Percentiles rank a stretch among this genome's conserved stretches.
Evolutionary conservation across 768 basidiomycete species (phyloP).

Genomic region (Lactarius pseudohatsudake): DNA sequence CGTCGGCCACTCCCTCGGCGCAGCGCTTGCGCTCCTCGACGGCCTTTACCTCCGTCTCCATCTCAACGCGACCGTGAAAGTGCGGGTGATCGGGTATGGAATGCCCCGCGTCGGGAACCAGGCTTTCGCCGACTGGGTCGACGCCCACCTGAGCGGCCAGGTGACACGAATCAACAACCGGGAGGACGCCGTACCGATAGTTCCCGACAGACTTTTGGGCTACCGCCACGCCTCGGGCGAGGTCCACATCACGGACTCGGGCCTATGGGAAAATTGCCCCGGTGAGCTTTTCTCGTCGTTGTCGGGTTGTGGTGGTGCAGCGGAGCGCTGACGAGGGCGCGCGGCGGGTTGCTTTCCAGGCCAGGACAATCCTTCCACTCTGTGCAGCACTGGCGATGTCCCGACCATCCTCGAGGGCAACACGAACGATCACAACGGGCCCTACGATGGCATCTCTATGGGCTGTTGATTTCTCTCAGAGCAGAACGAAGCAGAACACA

Average conservation of each 20-base stretch:
- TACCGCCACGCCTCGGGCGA: constrained; percentile 45
- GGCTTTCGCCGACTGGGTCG: neutral
- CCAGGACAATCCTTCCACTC: constrained; percentile 54
- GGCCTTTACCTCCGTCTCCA: neutral
- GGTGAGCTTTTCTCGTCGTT: neutral
- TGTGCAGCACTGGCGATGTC: constrained; percentile 56
- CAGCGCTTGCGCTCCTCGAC: constrained; percentile 10
- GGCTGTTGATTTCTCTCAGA: too few species aligned
- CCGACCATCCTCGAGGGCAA: constrained; percentile 47
- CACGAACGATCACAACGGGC: constrained; percentile 19
- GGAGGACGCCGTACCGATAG: constrained; percentile 42
- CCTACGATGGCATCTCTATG: constrained; percentile 18
- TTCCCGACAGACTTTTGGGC: constrained; percentile 40
- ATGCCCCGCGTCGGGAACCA: constrained; percentile 14
- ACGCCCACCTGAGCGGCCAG: constrained; percentile 41
- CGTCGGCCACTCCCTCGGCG: constrained; percentile 13
- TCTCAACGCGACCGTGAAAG: neutral
- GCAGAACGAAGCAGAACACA: too few species aligned
- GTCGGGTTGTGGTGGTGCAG: neutral
- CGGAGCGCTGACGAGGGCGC: neutral
- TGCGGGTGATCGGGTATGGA: neutral
- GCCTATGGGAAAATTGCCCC: constrained; percentile 42
- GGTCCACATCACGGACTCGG: constrained; percentile 43
- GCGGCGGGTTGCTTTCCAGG: constrained; percentile 39
- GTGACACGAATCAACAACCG: constrained; percentile 58